phyloP scores from a whole-genome alignment of 2,329 filamentous ascomycete genomes.

The Podosphaera fusca region DNA sequence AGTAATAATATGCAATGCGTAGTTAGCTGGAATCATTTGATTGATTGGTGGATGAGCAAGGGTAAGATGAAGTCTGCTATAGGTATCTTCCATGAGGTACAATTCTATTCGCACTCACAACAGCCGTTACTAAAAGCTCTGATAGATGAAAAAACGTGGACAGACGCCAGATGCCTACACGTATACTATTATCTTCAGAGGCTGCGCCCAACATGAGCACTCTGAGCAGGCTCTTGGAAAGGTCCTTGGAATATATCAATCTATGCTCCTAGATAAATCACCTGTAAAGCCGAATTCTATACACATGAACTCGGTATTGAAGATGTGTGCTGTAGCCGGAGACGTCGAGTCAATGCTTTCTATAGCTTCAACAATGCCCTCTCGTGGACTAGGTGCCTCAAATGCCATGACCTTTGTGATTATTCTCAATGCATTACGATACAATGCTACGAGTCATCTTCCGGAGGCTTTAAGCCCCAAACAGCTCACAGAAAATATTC shows the following conservation, averaged over 20 bases:
- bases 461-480: conserved; percentile 12
- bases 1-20: conserved; percentile 38
- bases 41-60: conserved; percentile 44
- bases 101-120: background rate
- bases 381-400: conserved; percentile 35
- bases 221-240: conserved; percentile 36
- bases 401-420: conserved; percentile 58
- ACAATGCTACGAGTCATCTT: conserved; percentile 16
- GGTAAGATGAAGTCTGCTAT: conserved; percentile 40
- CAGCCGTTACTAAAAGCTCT: conserved; percentile 4
- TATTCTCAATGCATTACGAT: conserved; percentile 54
- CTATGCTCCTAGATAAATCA: conserved; percentile 40
- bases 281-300: conserved; percentile 49
- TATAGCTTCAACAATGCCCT: conserved; percentile 48
- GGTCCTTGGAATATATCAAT: conserved; percentile 55
- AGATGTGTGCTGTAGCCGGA: conserved; percentile 49
- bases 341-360: conserved; percentile 67
- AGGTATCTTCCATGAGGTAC: conserved; percentile 71
- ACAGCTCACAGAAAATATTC: conserved; percentile 14
- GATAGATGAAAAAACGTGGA: conserved; percentile 79
- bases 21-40: conserved; percentile 74
- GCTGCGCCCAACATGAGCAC: conserved; percentile 39
- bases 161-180: conserved; percentile 63
- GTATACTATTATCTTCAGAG: conserved; percentile 62
- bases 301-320: conserved; percentile 74